Conservation (phyloP, 768 basidiomycete genomes). For the Leccinum pellstonianum region DNA sequence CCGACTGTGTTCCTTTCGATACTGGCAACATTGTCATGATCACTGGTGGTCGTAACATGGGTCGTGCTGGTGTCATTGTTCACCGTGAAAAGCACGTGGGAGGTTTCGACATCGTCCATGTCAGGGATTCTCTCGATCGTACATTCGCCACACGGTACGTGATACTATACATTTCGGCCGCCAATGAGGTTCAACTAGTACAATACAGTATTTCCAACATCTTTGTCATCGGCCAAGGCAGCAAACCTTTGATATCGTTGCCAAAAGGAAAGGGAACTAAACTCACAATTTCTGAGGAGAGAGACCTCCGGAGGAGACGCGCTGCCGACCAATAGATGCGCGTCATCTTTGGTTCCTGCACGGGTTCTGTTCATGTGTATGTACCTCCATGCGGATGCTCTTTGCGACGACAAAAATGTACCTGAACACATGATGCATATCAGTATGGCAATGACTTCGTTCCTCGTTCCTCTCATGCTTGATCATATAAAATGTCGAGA, state of each 20-base stretch:
- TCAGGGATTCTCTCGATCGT: constrained; percentile 92
- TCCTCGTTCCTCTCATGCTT: background rate
- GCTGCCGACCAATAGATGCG: constrained; percentile 61
- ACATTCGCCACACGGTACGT: constrained; percentile 96
- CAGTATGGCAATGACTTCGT: constrained; percentile 7
- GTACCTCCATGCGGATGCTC: constrained; percentile 23
- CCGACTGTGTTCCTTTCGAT: constrained; percentile 92
- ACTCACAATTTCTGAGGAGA: constrained; percentile 95
- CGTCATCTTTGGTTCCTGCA: constrained; percentile 5
- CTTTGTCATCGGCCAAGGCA: constrained; percentile 95
- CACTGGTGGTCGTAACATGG: constrained; percentile 99
- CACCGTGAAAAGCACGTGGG: constrained; percentile 97
- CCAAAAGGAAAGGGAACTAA: constrained; percentile 98
- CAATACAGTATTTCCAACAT: constrained; percentile 84
- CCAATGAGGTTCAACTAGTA: background rate
- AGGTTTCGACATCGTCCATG: constrained; percentile 98
- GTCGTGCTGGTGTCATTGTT: constrained; percentile 92
- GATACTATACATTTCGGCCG: background rate
- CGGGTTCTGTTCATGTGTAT: constrained; percentile 9
- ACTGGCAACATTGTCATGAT: constrained; percentile 96
- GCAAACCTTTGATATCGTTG: constrained; percentile 94
- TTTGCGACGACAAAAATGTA: constrained; percentile 20
- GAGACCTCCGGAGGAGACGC: constrained; percentile 87
- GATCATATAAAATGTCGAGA: background rate
- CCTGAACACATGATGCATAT: constrained; percentile 16